Evolutionary conservation across 73 alveolate species (phyloP).

Genomic region (Paramecium primaurelia): DNA sequence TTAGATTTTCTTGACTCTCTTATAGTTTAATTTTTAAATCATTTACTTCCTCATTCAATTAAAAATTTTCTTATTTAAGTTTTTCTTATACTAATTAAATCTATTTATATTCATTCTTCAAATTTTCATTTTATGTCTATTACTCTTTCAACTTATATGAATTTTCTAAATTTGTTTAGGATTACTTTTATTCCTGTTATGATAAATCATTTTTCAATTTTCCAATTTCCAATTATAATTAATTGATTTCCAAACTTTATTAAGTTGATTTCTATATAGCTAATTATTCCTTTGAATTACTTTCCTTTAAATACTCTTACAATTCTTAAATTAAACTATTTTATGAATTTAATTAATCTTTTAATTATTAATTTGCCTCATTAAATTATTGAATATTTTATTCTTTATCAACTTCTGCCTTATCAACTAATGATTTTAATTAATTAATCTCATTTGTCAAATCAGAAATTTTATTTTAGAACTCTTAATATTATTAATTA

Average conservation of each 20-base stretch:
- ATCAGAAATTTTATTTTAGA: not conserved
- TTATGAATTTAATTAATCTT: not conserved
- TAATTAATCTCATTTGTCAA: not conserved
- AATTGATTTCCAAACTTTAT: not conserved
- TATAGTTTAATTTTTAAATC: not conserved
- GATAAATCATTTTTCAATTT: not conserved
- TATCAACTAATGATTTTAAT: not conserved
- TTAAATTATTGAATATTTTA: not conserved
- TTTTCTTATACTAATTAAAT: not conserved
- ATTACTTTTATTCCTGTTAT: not conserved
- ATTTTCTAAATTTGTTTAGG: not conserved
- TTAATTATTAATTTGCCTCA: not conserved
- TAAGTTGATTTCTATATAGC: not conserved
- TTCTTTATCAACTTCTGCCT: not conserved
- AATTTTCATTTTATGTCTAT: not conserved
- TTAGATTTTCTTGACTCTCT: not conserved
- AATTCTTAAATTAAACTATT: not conserved
- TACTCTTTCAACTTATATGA: not conserved
- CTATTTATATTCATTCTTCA: not conserved
- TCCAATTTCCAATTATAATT: not conserved
- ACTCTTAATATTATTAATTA: not conserved
- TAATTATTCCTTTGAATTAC: not conserved
- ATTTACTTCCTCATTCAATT: not conserved
- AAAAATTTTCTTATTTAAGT: not conserved
- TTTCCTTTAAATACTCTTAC: not conserved